Base-by-base conservation (phyloP, 2,329 filamentous ascomycete genomes). In the Neofusicoccum laricinum region DNA sequence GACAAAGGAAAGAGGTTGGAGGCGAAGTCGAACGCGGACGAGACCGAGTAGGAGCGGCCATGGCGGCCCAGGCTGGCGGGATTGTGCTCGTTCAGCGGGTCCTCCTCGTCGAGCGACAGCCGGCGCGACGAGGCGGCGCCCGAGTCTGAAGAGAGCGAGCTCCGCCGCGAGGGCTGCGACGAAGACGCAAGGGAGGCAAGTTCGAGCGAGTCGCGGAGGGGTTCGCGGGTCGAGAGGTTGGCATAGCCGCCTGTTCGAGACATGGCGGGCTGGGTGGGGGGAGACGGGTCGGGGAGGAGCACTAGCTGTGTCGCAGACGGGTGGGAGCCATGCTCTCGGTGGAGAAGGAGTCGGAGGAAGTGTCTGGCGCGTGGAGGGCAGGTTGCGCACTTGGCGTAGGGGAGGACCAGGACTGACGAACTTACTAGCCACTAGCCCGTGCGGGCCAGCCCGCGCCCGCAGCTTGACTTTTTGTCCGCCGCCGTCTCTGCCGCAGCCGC, bases 21-120 rank as follows among this genome's bases (percentile, higher is more conserved):
- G n/a, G 91, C 89, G 76, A 97, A 97, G 79, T 98, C 94, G 78
- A 99, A 99, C 62, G 91, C 92, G 5, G 94, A 98, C 11, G 91
- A 92, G 51, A 96, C 87, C 11, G 93, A 97, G 78, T 94, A 97
- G 17, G 92, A 90, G 67, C 94, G 90, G 65, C 77, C 79, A 72
- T 83, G 83, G 30, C 75, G 82, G 71, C 74, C 78, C 55, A 59
- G 41, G 74, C 88, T 86, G 66, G 82, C 83, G 46, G 83, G 82
- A 74, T 88, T 86, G 61, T 76, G 70, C 64, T 79, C 74, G 59
- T 82, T 80, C 64, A 96, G 82, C 17, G 92, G 91, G 72, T 96
- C 92, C 70, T 96, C 90, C 72, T 91, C 88, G 73, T 94, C 91
- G 72, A 97, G 88, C 45, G 95, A 99, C 62, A 96, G 84, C 70